Conservation (phyloP, 495 filamentous ascomycete genomes). For the Hyaloscypha variabilis region DNA sequence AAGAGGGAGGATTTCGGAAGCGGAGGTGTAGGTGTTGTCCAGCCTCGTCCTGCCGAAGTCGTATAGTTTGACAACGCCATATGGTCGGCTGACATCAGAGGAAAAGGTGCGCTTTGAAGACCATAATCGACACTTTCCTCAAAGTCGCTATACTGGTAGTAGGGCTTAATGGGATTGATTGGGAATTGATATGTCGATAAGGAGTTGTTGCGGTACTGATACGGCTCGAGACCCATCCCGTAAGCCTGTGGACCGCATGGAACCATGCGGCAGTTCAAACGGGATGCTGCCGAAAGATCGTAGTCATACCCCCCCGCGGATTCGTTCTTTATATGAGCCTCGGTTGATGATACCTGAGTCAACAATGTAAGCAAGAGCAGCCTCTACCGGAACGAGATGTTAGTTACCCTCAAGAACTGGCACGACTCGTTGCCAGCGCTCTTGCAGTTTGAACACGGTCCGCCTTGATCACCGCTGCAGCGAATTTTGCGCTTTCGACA, state of each 20-base stretch:
- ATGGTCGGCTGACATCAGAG: conserved; percentile 37
- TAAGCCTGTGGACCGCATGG: conserved; percentile 30
- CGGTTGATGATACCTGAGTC: conserved; percentile 49
- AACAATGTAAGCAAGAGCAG: conserved; percentile 20
- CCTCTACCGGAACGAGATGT: conserved; percentile 4
- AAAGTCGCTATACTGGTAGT: conserved; percentile 32
- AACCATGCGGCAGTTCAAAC: conserved; percentile 35
- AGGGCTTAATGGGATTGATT: conserved; percentile 39
- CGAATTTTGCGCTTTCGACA: conserved; percentile 96
- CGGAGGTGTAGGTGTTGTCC: conserved; percentile 33
- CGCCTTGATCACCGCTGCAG: conserved; percentile 86
- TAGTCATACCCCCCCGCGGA: conserved; percentile 42
- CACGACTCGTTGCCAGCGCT: conserved; percentile 69
- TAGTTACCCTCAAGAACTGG: conserved; percentile 76
- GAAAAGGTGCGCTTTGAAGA: conserved; percentile 35
- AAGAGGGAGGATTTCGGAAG: conserved; percentile 20
- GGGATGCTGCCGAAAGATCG: conserved; percentile 42
- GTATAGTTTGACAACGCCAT: conserved; percentile 32
- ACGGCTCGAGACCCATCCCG: conserved; percentile 37
- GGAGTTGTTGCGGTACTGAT: conserved; percentile 37
- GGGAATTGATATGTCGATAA: conserved; percentile 38
- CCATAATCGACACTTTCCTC: conserved; percentile 47
- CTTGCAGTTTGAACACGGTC: conserved; percentile 83
- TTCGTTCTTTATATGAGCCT: conserved; percentile 45
- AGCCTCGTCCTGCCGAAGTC: conserved; percentile 38